phyloP scores from a whole-genome alignment of 1,139 yeast genomes.

The Suhomyces bribrorum region DNA sequence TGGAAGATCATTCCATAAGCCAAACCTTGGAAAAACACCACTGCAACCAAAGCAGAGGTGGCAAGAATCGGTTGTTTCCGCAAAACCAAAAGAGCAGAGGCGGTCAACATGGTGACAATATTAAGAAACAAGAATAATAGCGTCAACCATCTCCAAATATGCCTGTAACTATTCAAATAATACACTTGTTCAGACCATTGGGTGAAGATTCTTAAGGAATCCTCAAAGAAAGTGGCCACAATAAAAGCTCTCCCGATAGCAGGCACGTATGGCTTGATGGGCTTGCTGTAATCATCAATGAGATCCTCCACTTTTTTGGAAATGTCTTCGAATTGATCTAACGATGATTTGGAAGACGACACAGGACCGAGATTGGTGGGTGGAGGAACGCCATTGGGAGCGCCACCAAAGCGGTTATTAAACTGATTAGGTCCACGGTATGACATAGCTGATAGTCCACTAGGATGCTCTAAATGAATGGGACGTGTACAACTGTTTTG shows the following conservation, averaged over 20 bases:
- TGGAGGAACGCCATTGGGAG: constrained; percentile 15
- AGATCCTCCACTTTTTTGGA: constrained; percentile 48
- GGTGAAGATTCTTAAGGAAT: constrained; percentile 75
- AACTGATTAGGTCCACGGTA: constrained; percentile 22
- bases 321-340: constrained; percentile 50
- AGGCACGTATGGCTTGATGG: constrained; percentile 75
- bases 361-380: constrained; percentile 27
- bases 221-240: constrained; percentile 94
- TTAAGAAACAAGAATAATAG: constrained; percentile 64
- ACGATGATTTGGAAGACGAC: constrained; percentile 18
- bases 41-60: constrained; percentile 66
- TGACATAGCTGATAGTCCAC: constrained; percentile 12
- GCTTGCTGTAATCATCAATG: constrained; percentile 48
- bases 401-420: constrained; percentile 17
- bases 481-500: not conserved
- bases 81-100: constrained; percentile 71
- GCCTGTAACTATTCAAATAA: constrained; percentile 79
- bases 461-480: constrained; percentile 1
- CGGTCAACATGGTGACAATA: constrained; percentile 68
- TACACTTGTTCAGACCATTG: constrained; percentile 94
- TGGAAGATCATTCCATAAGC: constrained; percentile 88
- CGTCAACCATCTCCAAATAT: constrained; percentile 78
- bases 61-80: constrained; percentile 74
- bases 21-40: constrained; percentile 81
- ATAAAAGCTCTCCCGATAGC: constrained; percentile 86